phyloP scores from a whole-genome alignment of 345 rosid species.

The Syzygium aromaticum region DNA sequence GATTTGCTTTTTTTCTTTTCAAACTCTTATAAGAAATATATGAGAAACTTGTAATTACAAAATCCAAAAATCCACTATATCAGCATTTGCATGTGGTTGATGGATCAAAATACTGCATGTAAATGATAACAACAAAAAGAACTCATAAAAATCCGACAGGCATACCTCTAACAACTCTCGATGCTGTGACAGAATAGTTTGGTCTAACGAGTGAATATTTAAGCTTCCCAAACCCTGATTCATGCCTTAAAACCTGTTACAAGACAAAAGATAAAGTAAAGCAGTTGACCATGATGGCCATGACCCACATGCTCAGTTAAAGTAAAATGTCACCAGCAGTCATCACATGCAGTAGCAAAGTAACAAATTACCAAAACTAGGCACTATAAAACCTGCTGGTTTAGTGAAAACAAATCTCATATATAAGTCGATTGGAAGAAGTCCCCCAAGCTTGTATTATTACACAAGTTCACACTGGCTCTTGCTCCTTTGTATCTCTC shows the following conservation, averaged over 20 bases:
- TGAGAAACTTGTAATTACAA: not conserved
- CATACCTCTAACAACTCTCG: conserved; percentile 36
- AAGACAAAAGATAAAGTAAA: not conserved
- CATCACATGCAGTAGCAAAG: not conserved
- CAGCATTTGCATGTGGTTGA: not conserved
- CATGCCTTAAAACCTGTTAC: conserved; percentile 47
- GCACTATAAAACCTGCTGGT: not conserved
- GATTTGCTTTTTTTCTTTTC: not conserved
- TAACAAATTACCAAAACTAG: not conserved
- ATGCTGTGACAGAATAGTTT: conserved; percentile 18
- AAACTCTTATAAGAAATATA: not conserved
- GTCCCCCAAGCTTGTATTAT: not conserved
- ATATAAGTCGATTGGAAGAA: not conserved
- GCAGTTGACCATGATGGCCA: not conserved
- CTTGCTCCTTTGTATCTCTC: not conserved
- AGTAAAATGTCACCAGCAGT: not conserved
- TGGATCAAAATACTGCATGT: not conserved
- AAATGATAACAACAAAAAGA: not conserved
- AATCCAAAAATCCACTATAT: not conserved
- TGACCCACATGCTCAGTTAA: not conserved
- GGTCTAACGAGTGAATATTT: conserved; percentile 31
- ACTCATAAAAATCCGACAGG: not conserved
- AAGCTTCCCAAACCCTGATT: conserved; percentile 29
- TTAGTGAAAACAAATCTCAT: not conserved
- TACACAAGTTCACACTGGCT: not conserved